Percentiles rank a stretch among this genome's conserved stretches.
Conservation (phyloP, 2,329 filamentous ascomycete species). For the Chalara sp. region DNA sequence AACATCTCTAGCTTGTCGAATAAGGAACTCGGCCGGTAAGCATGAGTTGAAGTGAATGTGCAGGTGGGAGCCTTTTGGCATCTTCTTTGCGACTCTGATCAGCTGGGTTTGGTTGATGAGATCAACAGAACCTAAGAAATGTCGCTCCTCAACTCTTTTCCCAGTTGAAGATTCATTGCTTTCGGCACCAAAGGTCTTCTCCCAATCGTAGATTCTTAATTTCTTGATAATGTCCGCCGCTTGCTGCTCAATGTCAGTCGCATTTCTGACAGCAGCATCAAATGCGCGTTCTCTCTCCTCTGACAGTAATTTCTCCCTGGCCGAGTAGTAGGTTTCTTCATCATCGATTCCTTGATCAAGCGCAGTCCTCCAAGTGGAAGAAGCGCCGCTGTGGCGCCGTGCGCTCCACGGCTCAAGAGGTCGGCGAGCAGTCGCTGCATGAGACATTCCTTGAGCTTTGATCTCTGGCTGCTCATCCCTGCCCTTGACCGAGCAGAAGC, state of each 20-base stretch:
- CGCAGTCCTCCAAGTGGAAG: slow-evolving; percentile 7
- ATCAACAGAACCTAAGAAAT: slow-evolving; percentile 49
- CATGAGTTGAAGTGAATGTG: slow-evolving; percentile 78
- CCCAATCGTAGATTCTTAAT: slow-evolving; percentile 22
- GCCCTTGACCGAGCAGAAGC: slow-evolving; percentile 24
- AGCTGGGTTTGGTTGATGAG: slow-evolving; percentile 50
- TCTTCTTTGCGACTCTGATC: slow-evolving; percentile 45
- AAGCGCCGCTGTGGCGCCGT: too few relatives aligned
- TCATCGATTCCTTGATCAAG: slow-evolving; percentile 13
- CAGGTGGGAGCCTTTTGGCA: slow-evolving; percentile 68
- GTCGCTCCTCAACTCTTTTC: slow-evolving; percentile 36
- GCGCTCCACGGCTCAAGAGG: too few relatives aligned
- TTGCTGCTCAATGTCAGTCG: slow-evolving; percentile 20
- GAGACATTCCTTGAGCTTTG: slow-evolving; percentile 13
- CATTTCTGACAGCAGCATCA: slow-evolving; percentile 18
- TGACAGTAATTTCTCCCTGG: slow-evolving; percentile 14
- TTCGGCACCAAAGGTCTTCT: slow-evolving; percentile 19
- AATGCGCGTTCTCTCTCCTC: slow-evolving; percentile 22
- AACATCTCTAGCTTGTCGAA: slow-evolving; percentile 47
- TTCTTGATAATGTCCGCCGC: slow-evolving; percentile 23
- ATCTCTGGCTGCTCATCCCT: slow-evolving; percentile 18
- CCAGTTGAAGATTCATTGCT: slow-evolving; percentile 12
- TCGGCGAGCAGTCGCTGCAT: not conserved
- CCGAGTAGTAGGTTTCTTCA: slow-evolving; percentile 15
- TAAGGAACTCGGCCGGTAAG: slow-evolving; percentile 51